Evolutionary conservation across 805 yeast genomes (phyloP), one percentile per base, ranked within the genome.

Genomic region (Wickerhamomyces queroliae): DNA sequence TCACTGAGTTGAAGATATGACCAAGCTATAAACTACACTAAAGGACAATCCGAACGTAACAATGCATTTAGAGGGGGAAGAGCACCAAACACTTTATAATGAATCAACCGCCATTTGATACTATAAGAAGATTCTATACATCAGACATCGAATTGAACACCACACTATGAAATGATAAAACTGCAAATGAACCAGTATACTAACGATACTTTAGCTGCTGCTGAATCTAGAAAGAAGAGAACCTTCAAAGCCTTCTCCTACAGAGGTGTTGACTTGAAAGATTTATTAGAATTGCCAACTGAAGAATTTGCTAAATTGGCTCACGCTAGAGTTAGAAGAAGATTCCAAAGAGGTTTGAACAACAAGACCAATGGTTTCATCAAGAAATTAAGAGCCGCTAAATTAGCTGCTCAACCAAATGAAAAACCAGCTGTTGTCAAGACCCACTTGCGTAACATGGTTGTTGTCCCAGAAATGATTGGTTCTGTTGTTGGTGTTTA

Each of bases 401-500:
- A 88, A 78, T 76, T 84, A 62, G 85, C 87, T 62, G 80, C 95
- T 59, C 80, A 78, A 64, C 81, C 82, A 65, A 85, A 85, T 69
- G 98, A 93, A 77, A 93, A 91, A 83, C 99, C 99, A 71, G 82
- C 91, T 59, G 74, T 78, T 55, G 98, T 93, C 76, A 93, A 91
- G 85, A 93, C 99, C 60, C 99, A 93, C 77, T 86, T 93, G 72
- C 91, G 99, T 84, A 90, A 90, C 85, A 88, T 90, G 96, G 73
- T 93, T 70, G 70, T 93, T 66, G 93, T 93, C 58, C 99, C 99
- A 76, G 99, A 93, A 82, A 93, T 93, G 99, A 89, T 93, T 64
- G 99, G 99, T 70, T 88, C 97, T 50, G 95, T 91, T 58, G 82
- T 93, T 61, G 97, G 97, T 77, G 85, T 93, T 62, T 93, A 93